Percentiles rank a stretch among this genome's conserved stretches.
phyloP scores from a whole-genome alignment of 768 basidiomycete genomes.

The Heimioporus sp. region DNA sequence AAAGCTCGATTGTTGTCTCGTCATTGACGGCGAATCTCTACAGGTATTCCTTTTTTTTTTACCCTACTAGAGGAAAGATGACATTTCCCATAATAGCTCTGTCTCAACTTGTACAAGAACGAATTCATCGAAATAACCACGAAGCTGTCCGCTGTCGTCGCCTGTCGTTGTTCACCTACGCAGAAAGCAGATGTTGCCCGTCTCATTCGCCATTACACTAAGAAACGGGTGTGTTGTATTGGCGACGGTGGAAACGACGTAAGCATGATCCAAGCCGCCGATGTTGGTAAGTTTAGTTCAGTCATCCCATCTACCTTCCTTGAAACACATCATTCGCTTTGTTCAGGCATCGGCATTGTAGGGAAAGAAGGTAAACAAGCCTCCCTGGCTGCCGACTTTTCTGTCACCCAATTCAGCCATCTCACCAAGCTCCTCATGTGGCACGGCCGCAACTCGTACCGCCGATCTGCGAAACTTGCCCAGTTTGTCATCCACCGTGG shows the following conservation, averaged over 20 bases:
- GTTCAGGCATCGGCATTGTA: conserved; percentile 89
- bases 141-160: conserved; percentile 93
- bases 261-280: conserved; percentile 99
- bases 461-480: conserved; percentile 94
- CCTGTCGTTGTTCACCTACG: conserved; percentile 96
- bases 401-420: conserved; percentile 93
- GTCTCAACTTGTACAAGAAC: conserved; percentile 83
- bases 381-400: conserved; percentile 98
- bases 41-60: conserved; percentile 50
- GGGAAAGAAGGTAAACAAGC: conserved; percentile 99
- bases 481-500: conserved; percentile 99
- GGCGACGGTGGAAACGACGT: conserved; percentile 99
- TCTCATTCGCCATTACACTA: conserved; percentile 85
- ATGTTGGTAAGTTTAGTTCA: conserved; percentile 72
- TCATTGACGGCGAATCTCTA: conserved; percentile 96
- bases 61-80: neutral
- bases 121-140: conserved; percentile 97
- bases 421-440: conserved; percentile 96
- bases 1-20: conserved; percentile 95
- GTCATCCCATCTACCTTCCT: neutral
- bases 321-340: too few species aligned
- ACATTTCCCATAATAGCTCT: conserved; percentile 54
- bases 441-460: conserved; percentile 99
- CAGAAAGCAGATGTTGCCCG: conserved; percentile 98
- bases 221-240: conserved; percentile 97